Conservation (phyloP, 2,329 filamentous ascomycete genomes). For the Helminthosporium solani region DNA sequence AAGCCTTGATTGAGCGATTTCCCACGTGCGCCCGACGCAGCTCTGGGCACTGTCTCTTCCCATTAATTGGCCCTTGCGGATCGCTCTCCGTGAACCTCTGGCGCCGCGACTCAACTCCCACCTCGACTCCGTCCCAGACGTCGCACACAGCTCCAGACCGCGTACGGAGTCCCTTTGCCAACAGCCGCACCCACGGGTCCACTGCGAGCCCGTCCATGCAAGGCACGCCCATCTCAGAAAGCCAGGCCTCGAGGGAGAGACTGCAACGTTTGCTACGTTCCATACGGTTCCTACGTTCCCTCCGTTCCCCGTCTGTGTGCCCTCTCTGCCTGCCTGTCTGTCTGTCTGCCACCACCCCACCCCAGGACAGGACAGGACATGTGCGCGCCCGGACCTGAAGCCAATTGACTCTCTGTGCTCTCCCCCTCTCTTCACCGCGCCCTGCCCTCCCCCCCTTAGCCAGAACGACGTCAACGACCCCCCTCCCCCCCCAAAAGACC, state of each 20-base stretch:
- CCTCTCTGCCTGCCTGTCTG: slow-evolving; percentile 1
- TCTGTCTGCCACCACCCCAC: background rate
- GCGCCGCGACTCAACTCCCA: slow-evolving; percentile 1
- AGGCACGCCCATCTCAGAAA: slow-evolving; percentile 37
- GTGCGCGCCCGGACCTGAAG: background rate
- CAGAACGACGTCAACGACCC: too few species aligned
- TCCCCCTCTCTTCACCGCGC: slow-evolving; percentile 1
- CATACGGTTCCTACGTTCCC: slow-evolving; percentile 1
- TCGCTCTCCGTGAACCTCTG: slow-evolving; percentile 16
- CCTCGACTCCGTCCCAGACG: slow-evolving; percentile 23
- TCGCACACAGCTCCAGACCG: slow-evolving; percentile 36
- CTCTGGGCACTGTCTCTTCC: slow-evolving; percentile 24
- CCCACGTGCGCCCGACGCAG: slow-evolving; percentile 37
- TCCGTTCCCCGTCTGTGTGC: too few species aligned
- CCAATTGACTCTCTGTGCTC: background rate
- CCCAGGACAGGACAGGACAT: background rate
- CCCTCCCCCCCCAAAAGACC: too few species aligned
- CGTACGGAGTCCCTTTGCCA: slow-evolving; percentile 29
- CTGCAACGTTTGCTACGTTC: slow-evolving; percentile 20
- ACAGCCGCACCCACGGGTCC: slow-evolving; percentile 25
- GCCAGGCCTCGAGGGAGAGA: slow-evolving; percentile 22
- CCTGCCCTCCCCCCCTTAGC: too few species aligned
- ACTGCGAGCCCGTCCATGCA: slow-evolving; percentile 33
- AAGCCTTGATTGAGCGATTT: slow-evolving; percentile 43
- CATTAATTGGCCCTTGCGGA: slow-evolving; percentile 35